Percentiles rank a stretch among this genome's conserved stretches.
These are phyloP conservation scores for Dinochytrium kinnereticum DNA, from an alignment of 371 early-diverging fungal species.

Conservation along the genomic window DNA sequence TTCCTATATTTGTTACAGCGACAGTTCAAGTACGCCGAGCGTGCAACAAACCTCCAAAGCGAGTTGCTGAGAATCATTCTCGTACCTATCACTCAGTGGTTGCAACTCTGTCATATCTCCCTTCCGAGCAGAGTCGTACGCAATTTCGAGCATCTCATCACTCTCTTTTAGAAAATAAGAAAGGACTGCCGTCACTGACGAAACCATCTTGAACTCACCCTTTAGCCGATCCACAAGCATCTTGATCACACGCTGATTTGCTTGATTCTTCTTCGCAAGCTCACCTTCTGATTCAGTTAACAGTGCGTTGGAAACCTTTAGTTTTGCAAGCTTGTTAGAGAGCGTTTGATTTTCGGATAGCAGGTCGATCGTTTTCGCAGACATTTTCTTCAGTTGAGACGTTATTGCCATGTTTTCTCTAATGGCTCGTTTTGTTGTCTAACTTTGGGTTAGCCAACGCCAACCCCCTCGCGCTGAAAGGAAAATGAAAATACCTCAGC, in stretches of 20 bases:
- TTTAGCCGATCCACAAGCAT: constrained; percentile 58
- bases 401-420: constrained; percentile 62
- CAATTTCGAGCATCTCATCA: constrained; percentile 59
- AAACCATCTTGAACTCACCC: too few species aligned
- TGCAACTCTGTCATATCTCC: neutral
- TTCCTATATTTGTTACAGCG: neutral
- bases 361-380: constrained; percentile 50
- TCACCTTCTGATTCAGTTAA: constrained; percentile 54
- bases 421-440: constrained; percentile 65
- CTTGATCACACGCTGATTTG: constrained; percentile 57
- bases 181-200: too few species aligned
- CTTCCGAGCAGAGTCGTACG: constrained; percentile 42
- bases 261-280: constrained; percentile 57
- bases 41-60: neutral
- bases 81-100: neutral
- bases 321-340: constrained; percentile 41
- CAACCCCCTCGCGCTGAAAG: too few species aligned
- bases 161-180: too few species aligned
- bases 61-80: neutral
- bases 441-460: too few species aligned
- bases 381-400: constrained; percentile 61
- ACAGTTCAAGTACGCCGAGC: neutral
- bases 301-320: constrained; percentile 48
- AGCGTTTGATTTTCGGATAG: constrained; percentile 55
- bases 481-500: constrained; percentile 46